phyloP scores from a whole-genome alignment of 129 eudicot species.

The Smallanthus sonchifolius region DNA sequence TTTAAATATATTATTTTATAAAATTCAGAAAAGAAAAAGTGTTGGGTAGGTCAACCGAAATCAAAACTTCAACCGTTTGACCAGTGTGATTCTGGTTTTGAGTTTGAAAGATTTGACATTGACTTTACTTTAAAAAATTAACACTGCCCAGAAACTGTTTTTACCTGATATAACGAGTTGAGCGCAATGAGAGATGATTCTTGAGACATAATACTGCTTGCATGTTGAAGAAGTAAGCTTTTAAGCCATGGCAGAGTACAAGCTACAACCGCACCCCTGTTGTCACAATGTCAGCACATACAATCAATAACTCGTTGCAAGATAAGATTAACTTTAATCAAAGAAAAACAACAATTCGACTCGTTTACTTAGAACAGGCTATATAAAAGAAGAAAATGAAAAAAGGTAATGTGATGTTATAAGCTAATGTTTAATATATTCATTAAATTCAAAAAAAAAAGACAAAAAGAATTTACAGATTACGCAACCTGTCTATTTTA shows the following conservation, averaged over 20 bases:
- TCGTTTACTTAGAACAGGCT: not conserved
- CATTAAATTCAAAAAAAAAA: not conserved
- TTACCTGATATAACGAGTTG: conserved; percentile 86
- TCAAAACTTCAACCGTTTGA: not conserved
- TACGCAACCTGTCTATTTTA: not conserved
- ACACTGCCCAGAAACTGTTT: not conserved
- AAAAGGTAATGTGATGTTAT: not conserved
- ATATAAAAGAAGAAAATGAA: too few relatives aligned
- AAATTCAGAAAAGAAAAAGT: not conserved
- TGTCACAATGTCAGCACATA: not conserved
- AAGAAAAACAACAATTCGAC: not conserved
- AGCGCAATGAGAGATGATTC: conserved; percentile 81
- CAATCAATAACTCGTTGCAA: not conserved
- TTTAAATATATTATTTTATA: too few relatives aligned
- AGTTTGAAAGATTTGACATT: not conserved
- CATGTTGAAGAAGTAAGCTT: conserved; percentile 89
- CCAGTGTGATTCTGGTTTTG: not conserved
- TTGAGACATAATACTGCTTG: conserved; percentile 83
- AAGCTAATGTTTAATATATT: not conserved
- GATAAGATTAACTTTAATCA: not conserved
- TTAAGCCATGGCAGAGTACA: conserved; percentile 92
- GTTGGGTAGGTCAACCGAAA: not conserved
- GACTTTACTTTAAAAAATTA: not conserved
- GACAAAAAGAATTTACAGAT: too few relatives aligned
- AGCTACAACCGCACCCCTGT: conserved; percentile 84